Base-by-base conservation (phyloP, 768 basidiomycete species). In the Tephrocybe sp. region DNA sequence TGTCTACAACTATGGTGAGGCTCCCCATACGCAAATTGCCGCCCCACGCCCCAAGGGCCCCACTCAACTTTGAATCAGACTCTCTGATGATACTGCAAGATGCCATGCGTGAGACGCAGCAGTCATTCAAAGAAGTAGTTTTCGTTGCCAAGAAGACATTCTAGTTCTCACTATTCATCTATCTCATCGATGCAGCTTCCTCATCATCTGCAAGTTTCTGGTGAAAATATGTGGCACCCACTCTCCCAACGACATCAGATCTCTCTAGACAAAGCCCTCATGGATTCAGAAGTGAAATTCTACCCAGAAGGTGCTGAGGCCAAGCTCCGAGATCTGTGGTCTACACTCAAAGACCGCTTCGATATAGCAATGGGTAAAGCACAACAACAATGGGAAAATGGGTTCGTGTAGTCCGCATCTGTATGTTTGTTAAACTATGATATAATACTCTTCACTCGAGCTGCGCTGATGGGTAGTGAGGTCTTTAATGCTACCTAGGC, bases 141-240 rank as follows among this genome's bases (percentile, higher is more conserved):
- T 27, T 21, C 12, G 2, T 2, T 29, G 13, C 8, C 18, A 3
- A 10, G 7, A 15, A 3, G 21, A 18, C 22, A 16, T 44, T 19
- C n/a, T 12, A 24, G 31, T 7, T 3, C 50, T 45, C 23, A 40
- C n/a, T n/a, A 33, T 10, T 19, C 19, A 9, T 38, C 33, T 10
- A 34, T 34, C 33, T 10, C 33, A 24, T 6, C 22, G 19, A 39
- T n/a, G 11, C 39, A 51, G 50, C 50, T 51, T 41, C 50, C 50
- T 9, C 3, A 45, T 12, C 30, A 51, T 34, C 23, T 40, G 29
- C 37, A 29, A 29, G 39, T 45, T 15, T 25, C 37, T 2, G 50
- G 50, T 15, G 30, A 51, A 33, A 51, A 31, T 8, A 51, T 51
- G 50, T 51, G 50, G 50, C 30, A 29, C 29, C 45, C 50, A 6